Base-by-base conservation (phyloP, 129 eudicot species). In the Glebionis coronaria region DNA sequence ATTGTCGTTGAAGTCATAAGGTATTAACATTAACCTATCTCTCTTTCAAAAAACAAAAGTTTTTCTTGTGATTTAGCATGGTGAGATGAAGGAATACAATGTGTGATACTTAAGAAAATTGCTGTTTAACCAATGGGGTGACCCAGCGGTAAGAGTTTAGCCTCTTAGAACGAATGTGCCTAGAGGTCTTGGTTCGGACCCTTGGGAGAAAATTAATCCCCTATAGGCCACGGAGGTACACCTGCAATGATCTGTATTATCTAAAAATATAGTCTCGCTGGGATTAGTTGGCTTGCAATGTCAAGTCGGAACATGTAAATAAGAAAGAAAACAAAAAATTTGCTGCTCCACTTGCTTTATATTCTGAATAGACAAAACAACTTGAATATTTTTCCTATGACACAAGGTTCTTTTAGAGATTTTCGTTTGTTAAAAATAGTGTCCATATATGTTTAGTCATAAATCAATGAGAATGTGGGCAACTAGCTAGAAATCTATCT, bases 1-100 rank as follows among this genome's bases (percentile, higher is more conserved):
- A 81, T 89, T 45, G 75, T 76, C 9, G 3, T 89, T 25, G 97
- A 89, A 80, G 94, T 89, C 7, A 64, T 69, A 68, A 89, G 97
- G 97, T 86, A 78, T 9, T 1, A 57, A 3, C 14, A 18, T 10
- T 56, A n/a, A n/a, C 2, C 45, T 16, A 35, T 67, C 54, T 16
- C 55, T 20, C n/a, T 44, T 20, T 63, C 55, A n/a, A 49, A 9
- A 6, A 14, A 1, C 40, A 31, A 49, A 49, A 15, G 3, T 46
- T 3, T 0, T 12, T 12, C 1, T 56, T 13, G 25, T 23, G 29
- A 5, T 7, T 1, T 27, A 12, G 10, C 42, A 27, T 57, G 44
- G 4, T 25, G 42, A 25, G 19, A 7, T 27, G 18, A 25, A 57
- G 29, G 44, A 14, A 57, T 57, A 20, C 14, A 54, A 12, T 0